Conservation (phyloP, 352 stramenopile species). For the Phytophthora palmivora region DNA sequence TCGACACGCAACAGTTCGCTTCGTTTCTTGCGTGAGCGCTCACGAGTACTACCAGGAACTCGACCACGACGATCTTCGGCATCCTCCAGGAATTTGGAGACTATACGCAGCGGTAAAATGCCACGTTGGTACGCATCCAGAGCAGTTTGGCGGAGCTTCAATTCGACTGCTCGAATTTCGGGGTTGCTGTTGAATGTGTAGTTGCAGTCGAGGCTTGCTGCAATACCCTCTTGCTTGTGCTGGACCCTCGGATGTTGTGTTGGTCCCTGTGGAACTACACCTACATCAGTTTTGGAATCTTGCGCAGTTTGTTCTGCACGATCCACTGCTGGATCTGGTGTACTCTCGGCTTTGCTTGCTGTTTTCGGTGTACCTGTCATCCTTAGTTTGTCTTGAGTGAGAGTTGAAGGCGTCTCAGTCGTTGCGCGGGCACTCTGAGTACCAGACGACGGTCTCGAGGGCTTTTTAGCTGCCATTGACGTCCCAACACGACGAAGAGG, state of each 20-base stretch:
- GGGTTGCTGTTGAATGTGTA: slow-evolving; percentile 87
- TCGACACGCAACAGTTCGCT: slow-evolving; percentile 82
- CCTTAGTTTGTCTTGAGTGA: slow-evolving; percentile 14
- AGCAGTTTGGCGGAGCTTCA: slow-evolving; percentile 83
- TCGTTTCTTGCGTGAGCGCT: slow-evolving; percentile 24
- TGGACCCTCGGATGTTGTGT: neutral
- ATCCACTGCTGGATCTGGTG: neutral
- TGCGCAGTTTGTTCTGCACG: neutral
- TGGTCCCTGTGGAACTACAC: neutral
- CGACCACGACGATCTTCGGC: slow-evolving; percentile 28
- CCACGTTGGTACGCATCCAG: slow-evolving; percentile 75
- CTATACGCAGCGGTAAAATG: slow-evolving; percentile 68
- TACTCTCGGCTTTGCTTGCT: slow-evolving; percentile 1
- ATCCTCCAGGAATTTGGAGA: slow-evolving; percentile 78
- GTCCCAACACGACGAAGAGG: slow-evolving; percentile 22
- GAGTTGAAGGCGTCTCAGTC: slow-evolving; percentile 8
- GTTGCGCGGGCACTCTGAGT: slow-evolving; percentile 23
- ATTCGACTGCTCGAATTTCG: slow-evolving; percentile 81
- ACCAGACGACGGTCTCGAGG: slow-evolving; percentile 10
- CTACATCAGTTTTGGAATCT: neutral
- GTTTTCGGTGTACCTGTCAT: slow-evolving; percentile 1
- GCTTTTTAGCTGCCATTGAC: slow-evolving; percentile 17
- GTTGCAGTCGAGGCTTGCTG: slow-evolving; percentile 59
- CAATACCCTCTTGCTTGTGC: neutral
- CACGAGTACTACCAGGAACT: slow-evolving; percentile 12